Evolutionary conservation across 2,329 filamentous ascomycete species (phyloP).

Genomic region (Neofusicoccum sp.): DNA sequence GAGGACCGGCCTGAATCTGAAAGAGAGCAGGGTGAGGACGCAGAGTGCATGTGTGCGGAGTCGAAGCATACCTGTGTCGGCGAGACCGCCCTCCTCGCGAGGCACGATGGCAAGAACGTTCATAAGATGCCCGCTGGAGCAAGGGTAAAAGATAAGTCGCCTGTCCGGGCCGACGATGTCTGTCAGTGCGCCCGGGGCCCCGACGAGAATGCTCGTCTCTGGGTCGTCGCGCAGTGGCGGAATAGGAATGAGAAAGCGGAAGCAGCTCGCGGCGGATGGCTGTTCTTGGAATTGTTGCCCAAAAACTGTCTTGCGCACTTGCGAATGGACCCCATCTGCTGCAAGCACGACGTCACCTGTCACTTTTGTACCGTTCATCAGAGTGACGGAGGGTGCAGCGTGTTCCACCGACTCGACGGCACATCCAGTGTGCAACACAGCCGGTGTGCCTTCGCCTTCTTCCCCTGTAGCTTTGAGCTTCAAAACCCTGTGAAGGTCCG

Average conservation of each 20-base stretch:
- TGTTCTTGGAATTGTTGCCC: too few species aligned
- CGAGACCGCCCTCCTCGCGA: too few species aligned
- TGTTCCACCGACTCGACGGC: conserved; percentile 47
- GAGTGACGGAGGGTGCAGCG: conserved; percentile 40
- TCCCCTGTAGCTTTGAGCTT: conserved; percentile 33
- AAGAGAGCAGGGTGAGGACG: too few species aligned
- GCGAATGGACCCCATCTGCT: conserved; percentile 52
- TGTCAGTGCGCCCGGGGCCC: conserved; percentile 40
- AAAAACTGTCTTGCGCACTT: conserved; percentile 28
- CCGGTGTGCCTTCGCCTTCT: conserved; percentile 36
- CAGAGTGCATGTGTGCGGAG: too few species aligned
- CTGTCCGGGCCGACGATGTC: conserved; percentile 46
- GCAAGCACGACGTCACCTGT: conserved; percentile 53
- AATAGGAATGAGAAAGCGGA: conserved; percentile 54
- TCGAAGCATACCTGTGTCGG: too few species aligned
- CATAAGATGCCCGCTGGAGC: conserved; percentile 45
- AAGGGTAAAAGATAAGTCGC: conserved; percentile 49
- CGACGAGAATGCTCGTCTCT: conserved; percentile 38
- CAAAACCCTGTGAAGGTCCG: conserved; percentile 52
- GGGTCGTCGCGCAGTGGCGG: conserved; percentile 43
- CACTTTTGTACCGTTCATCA: conserved; percentile 46
- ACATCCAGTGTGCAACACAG: conserved; percentile 41
- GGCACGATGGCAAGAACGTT: conserved; percentile 36
- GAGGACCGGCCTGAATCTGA: too few species aligned
- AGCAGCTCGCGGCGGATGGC: conserved; percentile 46